Percentiles rank a stretch among this genome's conserved stretches.
These are phyloP conservation scores for Kwoniella sp. DNA, from an alignment of 768 basidiomycete species.

Conservation along the genomic window DNA sequence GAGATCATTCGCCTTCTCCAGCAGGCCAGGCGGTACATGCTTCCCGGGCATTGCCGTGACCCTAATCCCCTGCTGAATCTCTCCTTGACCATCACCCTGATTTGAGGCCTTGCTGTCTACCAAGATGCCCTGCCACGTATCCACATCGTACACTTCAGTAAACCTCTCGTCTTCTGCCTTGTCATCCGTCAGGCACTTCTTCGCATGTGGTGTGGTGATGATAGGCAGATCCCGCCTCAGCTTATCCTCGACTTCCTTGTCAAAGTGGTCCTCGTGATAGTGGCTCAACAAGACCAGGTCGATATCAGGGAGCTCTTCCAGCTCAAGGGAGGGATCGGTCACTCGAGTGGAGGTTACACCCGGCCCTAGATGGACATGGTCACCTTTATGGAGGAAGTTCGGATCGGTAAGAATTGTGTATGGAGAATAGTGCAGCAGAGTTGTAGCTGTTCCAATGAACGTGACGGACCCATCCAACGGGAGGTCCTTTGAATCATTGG, in stretches of 20 bases:
- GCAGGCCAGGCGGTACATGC: conserved; percentile 10
- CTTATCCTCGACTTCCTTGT: conserved; percentile 53
- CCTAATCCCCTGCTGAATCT: neutral
- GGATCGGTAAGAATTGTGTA: conserved; percentile 5
- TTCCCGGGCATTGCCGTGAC: conserved; percentile 17
- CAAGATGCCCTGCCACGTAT: conserved; percentile 39
- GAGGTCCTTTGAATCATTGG: no score
- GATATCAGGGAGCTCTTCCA: conserved; percentile 51
- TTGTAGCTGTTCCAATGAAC: conserved; percentile 6
- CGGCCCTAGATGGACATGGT: conserved; percentile 52
- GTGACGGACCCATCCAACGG: conserved; percentile 2
- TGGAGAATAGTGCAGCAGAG: conserved; percentile 1
- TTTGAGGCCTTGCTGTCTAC: conserved; percentile 25
- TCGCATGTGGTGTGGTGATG: conserved; percentile 53
- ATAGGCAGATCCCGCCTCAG: conserved; percentile 56
- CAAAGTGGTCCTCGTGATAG: conserved; percentile 56
- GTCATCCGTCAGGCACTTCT: conserved; percentile 24
- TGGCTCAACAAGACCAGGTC: conserved; percentile 54
- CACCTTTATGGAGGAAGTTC: conserved; percentile 38
- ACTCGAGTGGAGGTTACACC: conserved; percentile 51
- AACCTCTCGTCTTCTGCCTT: conserved; percentile 19
- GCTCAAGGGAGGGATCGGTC: conserved; percentile 52
- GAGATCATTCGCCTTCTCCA: conserved; percentile 13
- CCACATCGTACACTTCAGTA: conserved; percentile 17
- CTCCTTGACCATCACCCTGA: no score